Conservation (phyloP, 495 filamentous ascomycete genomes). For the Annulohypoxylon stygium region DNA sequence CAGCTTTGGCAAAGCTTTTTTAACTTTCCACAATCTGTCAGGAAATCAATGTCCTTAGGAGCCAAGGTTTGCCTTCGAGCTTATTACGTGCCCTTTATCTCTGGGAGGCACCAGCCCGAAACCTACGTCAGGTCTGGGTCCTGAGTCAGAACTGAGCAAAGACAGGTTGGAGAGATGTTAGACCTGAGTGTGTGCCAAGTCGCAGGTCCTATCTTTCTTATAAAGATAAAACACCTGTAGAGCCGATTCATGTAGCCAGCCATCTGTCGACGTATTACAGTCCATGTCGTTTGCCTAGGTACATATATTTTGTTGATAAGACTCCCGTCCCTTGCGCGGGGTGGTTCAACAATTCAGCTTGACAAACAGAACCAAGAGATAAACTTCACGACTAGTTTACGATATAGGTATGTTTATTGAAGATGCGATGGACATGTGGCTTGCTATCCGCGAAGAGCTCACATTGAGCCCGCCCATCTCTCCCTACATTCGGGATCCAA, state of each 20-base stretch:
- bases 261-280: background rate
- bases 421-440: background rate
- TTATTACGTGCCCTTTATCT: background rate
- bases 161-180: background rate
- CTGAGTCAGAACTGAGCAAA: conserved; percentile 11
- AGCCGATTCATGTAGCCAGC: conserved; percentile 7
- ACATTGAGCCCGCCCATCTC: background rate
- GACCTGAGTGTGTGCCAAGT: background rate
- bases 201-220: background rate
- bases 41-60: background rate
- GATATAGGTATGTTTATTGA: background rate
- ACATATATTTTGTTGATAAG: conserved; percentile 6
- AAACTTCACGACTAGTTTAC: background rate
- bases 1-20: background rate
- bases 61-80: background rate
- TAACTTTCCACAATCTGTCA: background rate
- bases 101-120: conserved; percentile 1
- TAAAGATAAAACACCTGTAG: conserved; percentile 5
- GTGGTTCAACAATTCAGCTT: background rate
- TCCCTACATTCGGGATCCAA: background rate
- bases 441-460: background rate
- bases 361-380: conserved; percentile 12
- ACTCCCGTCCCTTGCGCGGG: background rate
- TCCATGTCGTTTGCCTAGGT: conserved; percentile 19
- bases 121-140: conserved; percentile 15